A percentile compares a stretch with the other conserved stretches of the same genome.
Conservation (phyloP, 345 rosid genomes). For the Populus simonii region DNA sequence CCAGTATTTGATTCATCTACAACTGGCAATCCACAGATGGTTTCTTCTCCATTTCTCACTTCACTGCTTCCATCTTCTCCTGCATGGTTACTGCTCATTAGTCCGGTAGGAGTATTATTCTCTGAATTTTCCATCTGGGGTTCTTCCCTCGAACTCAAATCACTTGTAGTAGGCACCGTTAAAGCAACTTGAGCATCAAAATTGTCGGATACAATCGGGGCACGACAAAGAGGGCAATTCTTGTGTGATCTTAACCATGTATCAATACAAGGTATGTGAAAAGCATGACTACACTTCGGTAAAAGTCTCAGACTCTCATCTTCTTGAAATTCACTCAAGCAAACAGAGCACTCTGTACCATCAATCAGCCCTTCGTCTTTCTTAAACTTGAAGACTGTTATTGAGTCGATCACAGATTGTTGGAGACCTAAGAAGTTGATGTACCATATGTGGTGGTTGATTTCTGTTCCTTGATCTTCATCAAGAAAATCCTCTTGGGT, state of each 20-base stretch:
- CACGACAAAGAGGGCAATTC: constrained; percentile 83
- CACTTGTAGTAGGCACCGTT: constrained; percentile 12
- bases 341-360: constrained; percentile 82
- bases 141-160: constrained; percentile 22
- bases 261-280: constrained; percentile 74
- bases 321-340: constrained; percentile 69
- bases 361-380: constrained; percentile 51
- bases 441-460: constrained; percentile 60
- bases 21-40: not conserved
- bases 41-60: constrained; percentile 9
- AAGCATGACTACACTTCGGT: constrained; percentile 82
- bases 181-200: constrained; percentile 7
- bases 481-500: constrained; percentile 28
- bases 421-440: constrained; percentile 59
- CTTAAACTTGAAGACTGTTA: constrained; percentile 49
- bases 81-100: not conserved
- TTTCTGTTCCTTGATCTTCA: constrained; percentile 32
- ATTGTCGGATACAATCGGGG: constrained; percentile 39
- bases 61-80: constrained; percentile 23
- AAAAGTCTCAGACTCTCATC: constrained; percentile 60
- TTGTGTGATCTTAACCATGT: constrained; percentile 76
- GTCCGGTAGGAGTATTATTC: not conserved
- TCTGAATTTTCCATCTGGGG: constrained; percentile 18
- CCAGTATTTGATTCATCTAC: constrained; percentile 7
- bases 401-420: constrained; percentile 56